Conservation (phyloP, 2,329 filamentous ascomycete species). For the Gnomoniopsis sp. region DNA sequence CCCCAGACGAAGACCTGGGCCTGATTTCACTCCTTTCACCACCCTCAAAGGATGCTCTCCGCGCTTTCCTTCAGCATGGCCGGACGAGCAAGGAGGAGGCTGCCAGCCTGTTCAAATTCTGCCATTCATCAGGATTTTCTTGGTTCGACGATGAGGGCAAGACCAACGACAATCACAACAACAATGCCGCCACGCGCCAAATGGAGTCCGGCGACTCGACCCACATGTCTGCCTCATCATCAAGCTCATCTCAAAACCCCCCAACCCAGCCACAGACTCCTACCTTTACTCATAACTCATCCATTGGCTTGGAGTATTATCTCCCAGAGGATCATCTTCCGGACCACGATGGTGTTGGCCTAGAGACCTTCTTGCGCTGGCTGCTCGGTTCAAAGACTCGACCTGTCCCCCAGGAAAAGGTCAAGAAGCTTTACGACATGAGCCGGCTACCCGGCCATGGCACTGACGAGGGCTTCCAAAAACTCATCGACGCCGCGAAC, state of each 20-base stretch:
- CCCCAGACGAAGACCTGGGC: neutral
- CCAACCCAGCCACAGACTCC: constrained; percentile 17
- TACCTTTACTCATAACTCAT: neutral
- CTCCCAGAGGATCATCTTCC: constrained; percentile 12
- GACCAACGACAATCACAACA: constrained; percentile 15
- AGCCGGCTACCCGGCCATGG: constrained; percentile 27
- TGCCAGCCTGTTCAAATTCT: neutral
- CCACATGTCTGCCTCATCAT: constrained; percentile 31
- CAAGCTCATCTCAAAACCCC: constrained; percentile 25
- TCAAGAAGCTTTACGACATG: constrained; percentile 24
- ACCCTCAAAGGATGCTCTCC: neutral
- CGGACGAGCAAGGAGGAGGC: neutral
- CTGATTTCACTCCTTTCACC: neutral
- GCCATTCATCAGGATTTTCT: neutral
- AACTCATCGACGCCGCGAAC: neutral
- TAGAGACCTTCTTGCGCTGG: neutral
- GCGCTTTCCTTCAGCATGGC: neutral
- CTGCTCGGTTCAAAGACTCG: neutral
- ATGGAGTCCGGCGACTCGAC: constrained; percentile 20
- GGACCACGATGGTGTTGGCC: neutral
- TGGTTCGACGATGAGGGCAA: neutral
- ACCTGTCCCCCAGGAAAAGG: constrained; percentile 22
- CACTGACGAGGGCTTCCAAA: neutral
- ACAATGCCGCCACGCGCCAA: constrained; percentile 11
- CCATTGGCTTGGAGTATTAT: constrained; percentile 17